Evolutionary conservation across 805 yeast genomes (phyloP).

Genomic region (Lipomyces anomalus): DNA sequence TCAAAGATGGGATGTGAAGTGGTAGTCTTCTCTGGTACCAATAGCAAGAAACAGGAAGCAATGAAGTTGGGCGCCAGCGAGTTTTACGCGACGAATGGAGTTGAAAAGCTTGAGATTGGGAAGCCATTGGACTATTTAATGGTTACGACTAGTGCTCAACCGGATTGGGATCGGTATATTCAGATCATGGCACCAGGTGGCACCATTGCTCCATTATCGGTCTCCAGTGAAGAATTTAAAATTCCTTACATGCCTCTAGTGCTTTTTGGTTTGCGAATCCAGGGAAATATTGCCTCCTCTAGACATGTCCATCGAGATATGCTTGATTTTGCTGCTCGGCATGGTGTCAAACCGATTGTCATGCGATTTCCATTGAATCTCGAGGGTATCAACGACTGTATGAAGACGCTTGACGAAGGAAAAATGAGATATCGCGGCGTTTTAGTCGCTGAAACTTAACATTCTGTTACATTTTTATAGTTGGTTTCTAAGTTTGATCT

Average conservation of each 20-base stretch:
- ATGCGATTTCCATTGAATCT: background rate
- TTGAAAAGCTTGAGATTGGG: no score
- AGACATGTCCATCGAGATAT: background rate
- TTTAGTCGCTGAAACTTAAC: background rate
- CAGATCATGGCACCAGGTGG: no score
- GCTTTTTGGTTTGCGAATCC: background rate
- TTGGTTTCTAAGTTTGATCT: no score
- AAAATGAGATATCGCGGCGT: slow-evolving; percentile 5
- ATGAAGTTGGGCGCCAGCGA: slow-evolving; percentile 47
- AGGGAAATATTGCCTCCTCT: background rate
- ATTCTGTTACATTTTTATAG: slow-evolving; percentile 4
- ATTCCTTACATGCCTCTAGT: slow-evolving; percentile 1
- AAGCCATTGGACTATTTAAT: no score
- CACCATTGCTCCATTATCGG: no score
- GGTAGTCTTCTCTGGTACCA: slow-evolving; percentile 49
- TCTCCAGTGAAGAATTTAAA: background rate
- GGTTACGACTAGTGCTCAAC: no score
- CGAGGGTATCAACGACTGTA: background rate
- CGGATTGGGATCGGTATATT: no score
- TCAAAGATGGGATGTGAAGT: slow-evolving; percentile 58
- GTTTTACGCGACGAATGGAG: slow-evolving; percentile 53
- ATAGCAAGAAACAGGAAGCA: slow-evolving; percentile 46
- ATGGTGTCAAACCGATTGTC: background rate
- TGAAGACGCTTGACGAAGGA: slow-evolving; percentile 1
- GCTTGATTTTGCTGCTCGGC: slow-evolving; percentile 6